Conservation (phyloP, 2,329 filamentous ascomycete genomes). For the Epichloe scottii region DNA sequence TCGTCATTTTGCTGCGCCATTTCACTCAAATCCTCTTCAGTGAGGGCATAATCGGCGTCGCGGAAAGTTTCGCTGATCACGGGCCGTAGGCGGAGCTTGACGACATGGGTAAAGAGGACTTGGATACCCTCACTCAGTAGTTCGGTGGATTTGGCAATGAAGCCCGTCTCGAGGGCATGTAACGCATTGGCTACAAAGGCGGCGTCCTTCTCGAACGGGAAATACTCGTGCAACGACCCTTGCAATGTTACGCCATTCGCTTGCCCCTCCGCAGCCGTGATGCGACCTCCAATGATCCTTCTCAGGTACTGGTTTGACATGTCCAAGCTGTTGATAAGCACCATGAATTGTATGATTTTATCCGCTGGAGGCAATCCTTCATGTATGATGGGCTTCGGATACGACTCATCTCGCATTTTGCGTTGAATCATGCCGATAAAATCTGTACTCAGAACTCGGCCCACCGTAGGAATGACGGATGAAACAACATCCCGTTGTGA, state of each 20-base stretch:
- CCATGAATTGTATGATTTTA: slow-evolving; percentile 76
- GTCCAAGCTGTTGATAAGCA: slow-evolving; percentile 92
- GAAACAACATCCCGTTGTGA: slow-evolving; percentile 68
- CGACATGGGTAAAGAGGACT: slow-evolving; percentile 76
- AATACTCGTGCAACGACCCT: slow-evolving; percentile 47
- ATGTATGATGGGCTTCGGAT: slow-evolving; percentile 66
- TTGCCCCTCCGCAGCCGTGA: slow-evolving; percentile 32
- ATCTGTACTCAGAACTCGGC: slow-evolving; percentile 71
- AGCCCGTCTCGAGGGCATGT: slow-evolving; percentile 55
- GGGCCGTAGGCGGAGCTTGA: slow-evolving; percentile 73
- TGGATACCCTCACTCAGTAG: slow-evolving; percentile 73
- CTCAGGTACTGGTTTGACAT: slow-evolving; percentile 82
- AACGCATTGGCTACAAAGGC: slow-evolving; percentile 56
- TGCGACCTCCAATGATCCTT: slow-evolving; percentile 64
- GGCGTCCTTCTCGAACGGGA: slow-evolving; percentile 70
- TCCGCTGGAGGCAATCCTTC: slow-evolving; percentile 79
- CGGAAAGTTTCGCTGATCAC: slow-evolving; percentile 82
- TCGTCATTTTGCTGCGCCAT: slow-evolving; percentile 41
- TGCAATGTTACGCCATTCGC: slow-evolving; percentile 22
- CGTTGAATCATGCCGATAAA: slow-evolving; percentile 96
- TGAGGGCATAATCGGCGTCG: slow-evolving; percentile 73
- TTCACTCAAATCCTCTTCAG: slow-evolving; percentile 47
- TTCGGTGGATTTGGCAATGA: slow-evolving; percentile 67
- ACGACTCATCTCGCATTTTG: slow-evolving; percentile 94
- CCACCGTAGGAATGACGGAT: slow-evolving; percentile 65